phyloP scores from a whole-genome alignment of 1,139 yeast species.

The Hyphopichia burtonii region DNA sequence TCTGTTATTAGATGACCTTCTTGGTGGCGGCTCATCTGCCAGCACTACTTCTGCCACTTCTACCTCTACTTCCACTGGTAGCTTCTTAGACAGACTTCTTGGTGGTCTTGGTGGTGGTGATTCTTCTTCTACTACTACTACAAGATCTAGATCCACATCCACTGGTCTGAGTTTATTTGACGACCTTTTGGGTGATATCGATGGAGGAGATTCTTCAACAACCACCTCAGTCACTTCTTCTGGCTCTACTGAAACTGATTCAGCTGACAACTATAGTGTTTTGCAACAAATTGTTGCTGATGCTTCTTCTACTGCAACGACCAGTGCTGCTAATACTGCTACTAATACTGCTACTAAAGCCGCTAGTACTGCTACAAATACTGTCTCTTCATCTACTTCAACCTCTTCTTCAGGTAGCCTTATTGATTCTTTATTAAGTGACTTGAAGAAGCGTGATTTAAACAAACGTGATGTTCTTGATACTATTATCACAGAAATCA shows the following conservation, averaged over 20 bases:
- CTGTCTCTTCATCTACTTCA: not conserved
- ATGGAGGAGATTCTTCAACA: not conserved
- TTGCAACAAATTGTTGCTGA: constrained; percentile 3
- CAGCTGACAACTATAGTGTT: not conserved
- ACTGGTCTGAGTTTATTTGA: not conserved
- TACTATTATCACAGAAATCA: constrained; percentile 2
- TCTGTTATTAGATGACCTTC: too few species aligned
- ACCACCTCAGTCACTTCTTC: constrained; percentile 5
- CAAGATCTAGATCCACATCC: constrained; percentile 1
- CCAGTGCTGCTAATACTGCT: not conserved
- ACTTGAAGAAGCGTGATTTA: not conserved
- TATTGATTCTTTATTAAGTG: not conserved
- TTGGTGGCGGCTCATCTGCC: not conserved
- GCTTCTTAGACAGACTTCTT: not conserved
- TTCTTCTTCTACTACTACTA: constrained; percentile 5
- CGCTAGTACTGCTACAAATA: constrained; percentile 8
- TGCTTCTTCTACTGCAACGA: not conserved
- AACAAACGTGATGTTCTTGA: constrained; percentile 1
- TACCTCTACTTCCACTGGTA: constrained; percentile 2
- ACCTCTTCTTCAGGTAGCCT: not conserved
- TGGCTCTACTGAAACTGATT: not conserved
- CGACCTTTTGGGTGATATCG: not conserved
- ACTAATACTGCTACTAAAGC: constrained; percentile 7
- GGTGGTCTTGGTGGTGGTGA: not conserved
- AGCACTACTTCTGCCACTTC: constrained; percentile 1